Evolutionary conservation across 306 rosid genomes (phyloP), one percentile per base, ranked within the genome.

Genomic region (Cucumis melo): DNA sequence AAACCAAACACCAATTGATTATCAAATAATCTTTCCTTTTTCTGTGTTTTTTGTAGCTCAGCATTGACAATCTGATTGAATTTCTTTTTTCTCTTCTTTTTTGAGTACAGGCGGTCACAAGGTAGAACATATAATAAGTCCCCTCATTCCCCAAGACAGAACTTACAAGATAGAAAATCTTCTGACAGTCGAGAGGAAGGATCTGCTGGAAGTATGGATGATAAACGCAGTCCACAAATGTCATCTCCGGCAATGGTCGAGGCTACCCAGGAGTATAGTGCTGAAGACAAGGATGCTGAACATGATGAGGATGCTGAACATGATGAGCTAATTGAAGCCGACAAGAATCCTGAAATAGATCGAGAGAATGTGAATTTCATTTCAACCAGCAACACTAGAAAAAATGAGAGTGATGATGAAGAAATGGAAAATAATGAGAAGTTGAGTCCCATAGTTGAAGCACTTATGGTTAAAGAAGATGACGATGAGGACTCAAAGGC

Each of bases 401-500:
- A 39, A 53, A 64, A 14, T 59, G 92, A 88, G 76, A 54, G 41
- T 62, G 79, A 78, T 46, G 74, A 81, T 61, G 92, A 87, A 46
- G 89, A 81, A 83, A 80, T 67, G 39, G 82, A 78, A 36, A 84
- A 89, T 84, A 77, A 80, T 63, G 87, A 83, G 80, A 83, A 73
- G 70, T 36, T 84, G 78, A 81, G 82, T 70, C 78, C 94, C 79
- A 84, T 12, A 72, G 89, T 81, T 73, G 93, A 94, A 81, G 90
- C 88, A 36, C 80, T 90, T 82, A 60, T 74, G 41, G 77, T n/a
- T 51, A 86, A 84, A 62, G 98, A 89, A 76, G 91, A 90, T 78
- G 98, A 88, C 21, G 87, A 83, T 39, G 96, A 90, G 74, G 96
- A 94, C 86, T 90, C 91, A 36, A 92, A 83, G 87, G 90, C 92